Base-by-base conservation (phyloP, 2,329 filamentous ascomycete species). In the Tolypocladium amazonense region DNA sequence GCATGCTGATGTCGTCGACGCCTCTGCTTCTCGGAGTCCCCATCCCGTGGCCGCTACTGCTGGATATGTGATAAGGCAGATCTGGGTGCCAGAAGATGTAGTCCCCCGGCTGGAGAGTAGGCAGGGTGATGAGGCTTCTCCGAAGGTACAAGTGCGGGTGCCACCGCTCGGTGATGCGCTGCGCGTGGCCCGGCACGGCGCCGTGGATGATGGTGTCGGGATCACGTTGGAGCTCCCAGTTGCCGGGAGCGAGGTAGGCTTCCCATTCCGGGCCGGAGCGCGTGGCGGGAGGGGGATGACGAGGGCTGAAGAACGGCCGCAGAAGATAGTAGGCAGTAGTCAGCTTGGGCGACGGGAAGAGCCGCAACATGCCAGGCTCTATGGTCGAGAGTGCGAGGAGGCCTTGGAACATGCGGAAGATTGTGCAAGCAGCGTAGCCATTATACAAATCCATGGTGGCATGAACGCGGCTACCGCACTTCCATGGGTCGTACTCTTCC, bases 281-380 rank as follows among this genome's bases (percentile, higher is more conserved):
- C n/a, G 59, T 60, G 33, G 73, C 72, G 0, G 79, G 79, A 4
- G 76, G 71, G 3, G 74, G 72, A 9, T 67, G 74, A 62, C 73
- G 76, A 25, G 79, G 72, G 57, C 73, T 74, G 70, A 83, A 83
- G 68, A 83, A 82, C 5, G 80, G 81, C 2, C 81, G 75, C 2
- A 94, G 80, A 0, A 94, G 80, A 64, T 86, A 87, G 72, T 94
- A 94, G 2, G 89, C 87, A 0, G 89, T 92, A 20, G 88, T 86
- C 59, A 88, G 82, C 58, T 81, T 79, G 0, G 90, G 89, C 63
- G 90, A 91, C 1, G 92, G 86, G 23, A 87, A 79, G 18, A 94
- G 75, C 0, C 87, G 89, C 8, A 89, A 87, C 71, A 91, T 86
- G 25, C 82, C 83, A 0, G 88, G 87, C 0, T 82, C 83, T 43